These are phyloP conservation scores for Colletotrichum sp. DNA, from an alignment of 2,329 filamentous ascomycete species.

Conservation along the genomic window DNA sequence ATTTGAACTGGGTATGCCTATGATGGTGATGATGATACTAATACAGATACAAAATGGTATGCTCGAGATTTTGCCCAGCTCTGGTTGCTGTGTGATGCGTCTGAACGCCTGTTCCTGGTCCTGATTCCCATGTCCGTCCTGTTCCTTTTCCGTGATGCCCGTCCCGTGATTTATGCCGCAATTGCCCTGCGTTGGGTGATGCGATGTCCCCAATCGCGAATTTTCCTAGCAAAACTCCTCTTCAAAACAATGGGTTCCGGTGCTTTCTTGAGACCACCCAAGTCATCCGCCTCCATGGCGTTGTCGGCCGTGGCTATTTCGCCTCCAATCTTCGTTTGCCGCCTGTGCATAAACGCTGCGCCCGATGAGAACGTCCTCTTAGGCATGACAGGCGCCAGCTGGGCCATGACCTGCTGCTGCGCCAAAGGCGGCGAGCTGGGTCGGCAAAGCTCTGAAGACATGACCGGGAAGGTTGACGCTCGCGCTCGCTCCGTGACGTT, in stretches of 20 bases:
- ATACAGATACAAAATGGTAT: conserved; percentile 9
- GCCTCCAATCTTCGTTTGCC: conserved; percentile 16
- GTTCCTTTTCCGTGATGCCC: background rate
- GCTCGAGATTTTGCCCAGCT: background rate
- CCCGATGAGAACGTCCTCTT: conserved; percentile 25
- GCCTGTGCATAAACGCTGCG: conserved; percentile 26
- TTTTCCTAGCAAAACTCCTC: conserved; percentile 3
- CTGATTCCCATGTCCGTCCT: background rate
- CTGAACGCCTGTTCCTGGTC: background rate
- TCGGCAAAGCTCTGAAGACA: background rate
- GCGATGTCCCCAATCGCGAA: conserved; percentile 20
- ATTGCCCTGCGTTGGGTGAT: background rate
- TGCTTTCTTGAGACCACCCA: background rate
- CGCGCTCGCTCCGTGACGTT: conserved; percentile 1
- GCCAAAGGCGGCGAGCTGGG: background rate
- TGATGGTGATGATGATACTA: background rate
- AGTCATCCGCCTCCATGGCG: background rate
- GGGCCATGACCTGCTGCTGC: background rate
- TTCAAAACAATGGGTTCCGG: background rate
- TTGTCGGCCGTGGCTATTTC: conserved; percentile 5
- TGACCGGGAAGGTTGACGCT: conserved; percentile 11
- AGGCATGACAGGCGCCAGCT: background rate
- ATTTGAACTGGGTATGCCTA: conserved; percentile 13
- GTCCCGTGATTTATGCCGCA: background rate
- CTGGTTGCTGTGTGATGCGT: conserved; percentile 3